Conservation (phyloP, 176 grass and related monocot species). For the Saccharum officinarum region DNA sequence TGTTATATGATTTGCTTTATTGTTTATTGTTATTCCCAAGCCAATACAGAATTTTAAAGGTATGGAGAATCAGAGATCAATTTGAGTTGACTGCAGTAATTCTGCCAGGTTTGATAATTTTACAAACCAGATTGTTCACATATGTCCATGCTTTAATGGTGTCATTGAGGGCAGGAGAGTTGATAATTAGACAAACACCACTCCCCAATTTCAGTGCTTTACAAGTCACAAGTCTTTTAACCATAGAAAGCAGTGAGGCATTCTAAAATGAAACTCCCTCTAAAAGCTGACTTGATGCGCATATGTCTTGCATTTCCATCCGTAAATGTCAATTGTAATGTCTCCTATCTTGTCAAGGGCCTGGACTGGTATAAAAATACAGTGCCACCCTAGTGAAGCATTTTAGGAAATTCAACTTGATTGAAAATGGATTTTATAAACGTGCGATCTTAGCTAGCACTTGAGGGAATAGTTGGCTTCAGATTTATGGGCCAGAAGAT, state of each 20-base stretch:
- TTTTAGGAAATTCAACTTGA: not conserved
- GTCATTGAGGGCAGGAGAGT: not conserved
- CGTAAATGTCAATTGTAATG: not conserved
- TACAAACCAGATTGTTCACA: not conserved
- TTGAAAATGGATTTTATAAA: not conserved
- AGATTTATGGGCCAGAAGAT: not conserved
- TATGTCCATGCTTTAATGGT: not conserved
- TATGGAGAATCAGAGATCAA: not conserved
- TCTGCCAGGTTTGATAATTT: not conserved
- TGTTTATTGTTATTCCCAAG: not conserved
- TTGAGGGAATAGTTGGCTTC: not conserved
- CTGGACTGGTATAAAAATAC: not conserved
- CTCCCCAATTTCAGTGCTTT: not conserved
- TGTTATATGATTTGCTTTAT: not conserved
- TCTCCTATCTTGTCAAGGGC: not conserved
- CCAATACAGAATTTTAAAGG: not conserved
- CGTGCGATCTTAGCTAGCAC: not conserved
- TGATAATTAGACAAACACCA: conserved; percentile 9
- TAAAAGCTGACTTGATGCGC: not conserved
- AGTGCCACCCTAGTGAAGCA: not conserved
- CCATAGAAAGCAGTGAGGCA: not conserved
- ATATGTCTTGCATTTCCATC: not conserved
- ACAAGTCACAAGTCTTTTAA: not conserved
- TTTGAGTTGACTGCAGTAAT: not conserved
- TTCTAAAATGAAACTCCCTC: not conserved